Evolutionary conservation across 306 rosid species (phyloP).

Genomic region (Lathyrus sativus): DNA sequence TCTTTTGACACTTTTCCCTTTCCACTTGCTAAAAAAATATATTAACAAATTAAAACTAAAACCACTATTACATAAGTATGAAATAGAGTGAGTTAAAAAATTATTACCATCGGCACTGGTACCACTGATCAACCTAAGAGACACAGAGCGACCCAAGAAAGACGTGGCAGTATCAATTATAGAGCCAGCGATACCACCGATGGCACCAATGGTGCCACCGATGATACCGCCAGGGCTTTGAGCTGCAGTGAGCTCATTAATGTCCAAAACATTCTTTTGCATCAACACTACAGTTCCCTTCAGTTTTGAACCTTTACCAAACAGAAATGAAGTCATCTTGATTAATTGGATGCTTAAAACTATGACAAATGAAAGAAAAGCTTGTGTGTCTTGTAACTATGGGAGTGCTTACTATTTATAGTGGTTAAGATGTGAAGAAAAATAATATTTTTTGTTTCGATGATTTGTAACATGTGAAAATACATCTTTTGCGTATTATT

Average conservation of each 20-base stretch:
- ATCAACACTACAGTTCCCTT: conserved; percentile 36
- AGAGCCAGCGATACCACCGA: not conserved
- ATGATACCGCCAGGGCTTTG: not conserved
- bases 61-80: no score
- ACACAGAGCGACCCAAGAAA: not conserved
- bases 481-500: not conserved
- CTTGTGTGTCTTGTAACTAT: conserved; percentile 18
- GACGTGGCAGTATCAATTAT: conserved; percentile 3
- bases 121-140: conserved; percentile 26
- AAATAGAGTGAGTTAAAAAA: not conserved
- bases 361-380: not conserved
- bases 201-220: not conserved
- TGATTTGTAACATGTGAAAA: not conserved
- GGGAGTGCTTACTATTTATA: conserved; percentile 10
- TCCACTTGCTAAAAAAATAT: conserved; percentile 53
- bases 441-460: not conserved
- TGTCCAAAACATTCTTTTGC: conserved; percentile 31
- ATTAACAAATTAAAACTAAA: no score
- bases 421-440: not conserved
- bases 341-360: not conserved
- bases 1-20: conserved; percentile 50
- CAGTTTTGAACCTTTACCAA: not conserved
- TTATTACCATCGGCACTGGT: conserved; percentile 11
- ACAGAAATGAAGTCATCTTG: not conserved
- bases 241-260: conserved; percentile 17